phyloP scores from a whole-genome alignment of 352 stramenopile genomes.

The Phytophthora crassamura region DNA sequence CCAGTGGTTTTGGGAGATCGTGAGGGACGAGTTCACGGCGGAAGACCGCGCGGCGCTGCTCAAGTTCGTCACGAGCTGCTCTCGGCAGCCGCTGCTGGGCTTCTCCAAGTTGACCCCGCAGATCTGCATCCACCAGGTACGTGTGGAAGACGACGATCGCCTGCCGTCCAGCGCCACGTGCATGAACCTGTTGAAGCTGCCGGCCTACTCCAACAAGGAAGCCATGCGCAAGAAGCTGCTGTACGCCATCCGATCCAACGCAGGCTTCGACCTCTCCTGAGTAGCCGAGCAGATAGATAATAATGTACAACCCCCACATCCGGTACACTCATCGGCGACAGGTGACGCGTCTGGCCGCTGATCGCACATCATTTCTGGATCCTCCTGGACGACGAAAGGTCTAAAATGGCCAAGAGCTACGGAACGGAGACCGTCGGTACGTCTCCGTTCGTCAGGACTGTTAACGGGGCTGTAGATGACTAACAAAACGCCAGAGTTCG shows the following conservation, averaged over 20 bases:
- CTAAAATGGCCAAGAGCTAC: constrained; percentile 25
- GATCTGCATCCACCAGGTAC: constrained; percentile 94
- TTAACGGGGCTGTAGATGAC: no score
- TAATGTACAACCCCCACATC: neutral
- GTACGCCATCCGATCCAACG: constrained; percentile 95
- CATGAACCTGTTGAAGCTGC: constrained; percentile 98
- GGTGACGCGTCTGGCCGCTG: neutral
- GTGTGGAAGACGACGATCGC: constrained; percentile 71
- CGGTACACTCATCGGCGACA: constrained; percentile 17
- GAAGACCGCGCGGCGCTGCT: constrained; percentile 93
- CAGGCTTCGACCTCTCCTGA: constrained; percentile 97
- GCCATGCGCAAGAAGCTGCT: constrained; percentile 95
- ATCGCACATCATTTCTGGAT: constrained; percentile 28
- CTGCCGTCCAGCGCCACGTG: constrained; percentile 92
- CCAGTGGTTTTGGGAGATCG: constrained; percentile 85
- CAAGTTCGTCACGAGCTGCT: constrained; percentile 96
- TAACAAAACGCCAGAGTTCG: constrained; percentile 29
- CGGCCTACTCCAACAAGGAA: constrained; percentile 95
- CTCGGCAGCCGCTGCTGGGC: constrained; percentile 93
- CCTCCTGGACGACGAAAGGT: constrained; percentile 10
- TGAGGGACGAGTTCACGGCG: constrained; percentile 70
- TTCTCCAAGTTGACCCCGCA: constrained; percentile 94
- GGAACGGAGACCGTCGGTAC: constrained; percentile 15
- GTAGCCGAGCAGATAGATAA: neutral
- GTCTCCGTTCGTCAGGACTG: constrained; percentile 3